Base-by-base conservation (phyloP, 75 land plant species). In the Cryptomeria japonica region DNA sequence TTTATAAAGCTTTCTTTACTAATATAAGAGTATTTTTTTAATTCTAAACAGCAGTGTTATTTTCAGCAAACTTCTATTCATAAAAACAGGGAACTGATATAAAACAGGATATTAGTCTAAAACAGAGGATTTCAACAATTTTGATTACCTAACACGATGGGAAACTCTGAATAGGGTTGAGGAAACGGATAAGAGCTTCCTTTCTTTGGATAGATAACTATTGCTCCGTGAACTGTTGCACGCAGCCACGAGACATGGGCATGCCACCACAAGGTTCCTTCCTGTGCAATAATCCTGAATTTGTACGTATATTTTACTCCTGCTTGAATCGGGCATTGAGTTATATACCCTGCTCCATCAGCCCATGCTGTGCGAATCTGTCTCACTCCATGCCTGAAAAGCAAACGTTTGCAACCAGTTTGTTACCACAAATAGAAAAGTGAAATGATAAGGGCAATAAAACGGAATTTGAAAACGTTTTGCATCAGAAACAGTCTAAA, bases 321-420 rank as follows among this genome's bases (percentile, higher is more conserved):
- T 11, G 89, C 88, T 41, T 36, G 55, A 37, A 93, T 89, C 0
- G 94, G 94, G 56, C 92, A 93, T 70, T 93, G 92, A 0, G 92
- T 93, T 42, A 93, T 84, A 80, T 89, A 90, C 14, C 87, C 90
- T 4, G 90, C 88, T 36, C 93, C 93, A 84, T 93, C 70, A 64
- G 70, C 7, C 28, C 70, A 64, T 25, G 28, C 28, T 25, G 70
- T 5, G 3, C 28, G 28, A 64, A 22, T 64, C 28, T 64, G 70
- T 25, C 28, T 64, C 7, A 64, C 28, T 64, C 28, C 70, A 64
- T 64, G 70, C 70, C 70, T 64, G 28, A 64, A 4, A 64, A 22
- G 13, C 53, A 51, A 13, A 58, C 25, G 5, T 58, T 19, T 58
- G 3, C 19, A 91, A 1, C 73, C 47, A 91, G 90, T 90, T 44